Evolutionary conservation across 306 rosid genomes (phyloP).

Genomic region (Citrullus amarus): DNA sequence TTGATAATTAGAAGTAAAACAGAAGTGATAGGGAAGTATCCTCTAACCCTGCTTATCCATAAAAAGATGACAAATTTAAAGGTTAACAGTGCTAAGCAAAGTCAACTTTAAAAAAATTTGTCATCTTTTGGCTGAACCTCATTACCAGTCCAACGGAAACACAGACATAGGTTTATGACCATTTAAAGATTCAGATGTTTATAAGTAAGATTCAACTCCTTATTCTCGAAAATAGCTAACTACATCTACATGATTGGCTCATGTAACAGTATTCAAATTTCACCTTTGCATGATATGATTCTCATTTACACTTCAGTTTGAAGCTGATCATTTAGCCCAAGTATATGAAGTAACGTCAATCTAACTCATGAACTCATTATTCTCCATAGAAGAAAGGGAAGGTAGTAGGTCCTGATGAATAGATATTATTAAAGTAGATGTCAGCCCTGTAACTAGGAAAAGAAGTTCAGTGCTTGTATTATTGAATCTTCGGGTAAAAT

Average conservation of each 20-base stretch:
- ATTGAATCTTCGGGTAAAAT: neutral
- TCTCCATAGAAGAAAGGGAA: neutral
- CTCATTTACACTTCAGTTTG: neutral
- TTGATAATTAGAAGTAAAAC: neutral
- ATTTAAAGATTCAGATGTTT: neutral
- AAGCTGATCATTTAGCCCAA: neutral
- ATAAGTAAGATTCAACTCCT: neutral
- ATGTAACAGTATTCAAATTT: neutral
- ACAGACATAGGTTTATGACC: neutral
- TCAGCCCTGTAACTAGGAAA: neutral
- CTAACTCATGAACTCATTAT: neutral
- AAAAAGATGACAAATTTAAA: neutral
- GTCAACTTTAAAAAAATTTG: neutral
- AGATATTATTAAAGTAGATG: neutral
- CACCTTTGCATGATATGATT: neutral
- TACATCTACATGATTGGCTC: neutral
- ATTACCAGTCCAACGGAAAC: neutral
- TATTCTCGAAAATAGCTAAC: neutral
- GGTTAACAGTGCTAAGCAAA: neutral
- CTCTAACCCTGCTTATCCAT: neutral
- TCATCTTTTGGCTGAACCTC: neutral
- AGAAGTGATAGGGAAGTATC: neutral
- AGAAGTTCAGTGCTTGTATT: neutral
- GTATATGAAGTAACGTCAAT: neutral
- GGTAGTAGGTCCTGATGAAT: neutral